Base-by-base conservation (phyloP, 805 yeast genomes). In the Cyberlindnera americana region DNA sequence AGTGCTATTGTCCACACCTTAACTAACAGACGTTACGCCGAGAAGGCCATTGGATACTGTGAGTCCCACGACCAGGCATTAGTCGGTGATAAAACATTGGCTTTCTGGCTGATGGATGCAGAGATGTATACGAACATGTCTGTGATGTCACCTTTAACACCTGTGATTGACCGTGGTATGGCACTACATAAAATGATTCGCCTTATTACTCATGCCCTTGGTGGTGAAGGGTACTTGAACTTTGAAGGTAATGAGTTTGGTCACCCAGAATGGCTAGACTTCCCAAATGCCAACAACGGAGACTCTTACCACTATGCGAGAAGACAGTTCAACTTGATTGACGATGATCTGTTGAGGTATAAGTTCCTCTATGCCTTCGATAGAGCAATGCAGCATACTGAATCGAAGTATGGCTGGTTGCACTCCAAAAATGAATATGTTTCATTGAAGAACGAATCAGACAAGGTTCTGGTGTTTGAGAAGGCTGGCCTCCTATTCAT, bases 201-300 rank as follows among this genome's bases (percentile, higher is more conserved):
- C 49, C 70, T 93, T 40, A 53, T 90, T 17, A 91, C 98, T 1
- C 90, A 87, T 53, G 69, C 90, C 1, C 69, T 91, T n/a, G 98
- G 98, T 33, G 99, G 99, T 41, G 98, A 91, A 64, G 96, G 95
- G 0, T 91, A 91, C 58, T 74, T 91, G 58, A 91, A 90, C 60
- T 91, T 91, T 60, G 97, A 91, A 69, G 98, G 99, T 42, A 91
- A 91, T 57, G 99, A 91, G 65, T 91, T 93, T 66, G 99, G 99
- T 14, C 99, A 91, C 56, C 99, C 98, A 3, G 99, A 91, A 61
- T 91, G 99, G 99, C 75, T 93, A 37, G 99, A 91, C 63, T 93
- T 91, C 72, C 98, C 99, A 12, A 79, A 96, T 55, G 82, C 49
- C 21, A 96, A 96, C 25, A 93, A 91, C 63, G 73, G 73, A 19